Evolutionary conservation across 768 basidiomycete species (phyloP), one percentile per base, ranked within the genome.

Genomic region (Boletus bicolor): DNA sequence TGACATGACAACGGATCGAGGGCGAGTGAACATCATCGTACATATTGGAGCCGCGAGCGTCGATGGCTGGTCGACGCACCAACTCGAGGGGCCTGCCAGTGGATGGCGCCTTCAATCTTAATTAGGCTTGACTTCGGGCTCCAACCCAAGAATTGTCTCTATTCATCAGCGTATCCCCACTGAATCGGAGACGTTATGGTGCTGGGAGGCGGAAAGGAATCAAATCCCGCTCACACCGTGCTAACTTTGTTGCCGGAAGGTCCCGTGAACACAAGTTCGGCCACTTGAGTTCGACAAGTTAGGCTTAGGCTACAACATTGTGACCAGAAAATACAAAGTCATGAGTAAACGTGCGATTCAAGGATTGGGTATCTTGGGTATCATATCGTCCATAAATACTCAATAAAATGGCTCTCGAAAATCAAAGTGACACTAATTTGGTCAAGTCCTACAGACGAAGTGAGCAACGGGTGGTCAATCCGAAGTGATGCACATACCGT

Each of bases 391-490:
- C 38, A 43, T 37, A 11, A 32, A 17, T 12, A 24, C 4, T 34
- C 15, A 17, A 36, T 6, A 19, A 30, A 1, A 24, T 19, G 26
- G 12, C 5, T 15, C 12, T n/a, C 11, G 32, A 9, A 41, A 41
- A 30, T 67, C 52, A 68, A 28, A 65, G 12, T 7, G 48, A 48
- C 1, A 61, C 51, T 12, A 0, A 15, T 32, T 5, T 35, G 14
- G 54, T 63, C 52, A 65, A 38, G 53, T 65, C 45, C 64, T 65
- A 24, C 3, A 26, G 37, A 39, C 10, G 1, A 26, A 21, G 30
- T 54, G 10, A 60, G 37, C 24, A 44, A 44, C 0, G 7, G 32
- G 17, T 32, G 44, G 34, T 38, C 28, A 36, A 35, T 35, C 10
- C 26, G 26, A 28, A 21, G n/a, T 8, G n/a, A 19, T 17, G 4